Conservation (phyloP, 2,329 filamentous ascomycete species). For the Alternaria arbusti region DNA sequence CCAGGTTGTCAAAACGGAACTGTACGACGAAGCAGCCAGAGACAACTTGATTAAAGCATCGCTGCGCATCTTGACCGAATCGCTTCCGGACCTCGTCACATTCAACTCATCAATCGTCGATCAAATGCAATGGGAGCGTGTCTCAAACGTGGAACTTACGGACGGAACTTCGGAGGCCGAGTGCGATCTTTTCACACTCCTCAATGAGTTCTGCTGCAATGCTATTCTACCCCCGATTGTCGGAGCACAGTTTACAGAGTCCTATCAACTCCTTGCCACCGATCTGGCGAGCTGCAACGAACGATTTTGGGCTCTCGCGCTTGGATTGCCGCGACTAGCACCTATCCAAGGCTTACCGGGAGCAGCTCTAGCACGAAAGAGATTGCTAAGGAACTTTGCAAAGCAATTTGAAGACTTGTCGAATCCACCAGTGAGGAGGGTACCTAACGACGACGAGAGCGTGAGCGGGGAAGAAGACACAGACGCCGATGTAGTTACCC, state of each 20-base stretch:
- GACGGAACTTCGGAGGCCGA: conserved; percentile 58
- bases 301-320: conserved; percentile 60
- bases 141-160: conserved; percentile 53
- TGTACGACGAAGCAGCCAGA: conserved; percentile 58
- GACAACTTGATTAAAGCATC: conserved; percentile 45
- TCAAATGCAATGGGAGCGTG: conserved; percentile 67
- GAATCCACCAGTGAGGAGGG: conserved; percentile 34
- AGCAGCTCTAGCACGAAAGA: conserved; percentile 43
- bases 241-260: conserved; percentile 60
- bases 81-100: conserved; percentile 64
- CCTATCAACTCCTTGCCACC: conserved; percentile 50
- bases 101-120: conserved; percentile 67
- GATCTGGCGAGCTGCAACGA: conserved; percentile 64
- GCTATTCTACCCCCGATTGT: conserved; percentile 56
- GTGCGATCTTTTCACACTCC: conserved; percentile 51
- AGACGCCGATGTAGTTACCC: conserved; percentile 43
- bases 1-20: conserved; percentile 46
- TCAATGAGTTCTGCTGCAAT: conserved; percentile 64
- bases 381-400: conserved; percentile 36
- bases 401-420: conserved; percentile 37
- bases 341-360: conserved; percentile 57
- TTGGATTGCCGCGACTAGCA: conserved; percentile 63
- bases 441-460: conserved; percentile 41
- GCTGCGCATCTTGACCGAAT: conserved; percentile 40
- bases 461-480: conserved; percentile 43